Evolutionary conservation across 2,329 filamentous ascomycete genomes (phyloP), one percentile per base, ranked within the genome.

Genomic region (Pyrenochaeta sp.): DNA sequence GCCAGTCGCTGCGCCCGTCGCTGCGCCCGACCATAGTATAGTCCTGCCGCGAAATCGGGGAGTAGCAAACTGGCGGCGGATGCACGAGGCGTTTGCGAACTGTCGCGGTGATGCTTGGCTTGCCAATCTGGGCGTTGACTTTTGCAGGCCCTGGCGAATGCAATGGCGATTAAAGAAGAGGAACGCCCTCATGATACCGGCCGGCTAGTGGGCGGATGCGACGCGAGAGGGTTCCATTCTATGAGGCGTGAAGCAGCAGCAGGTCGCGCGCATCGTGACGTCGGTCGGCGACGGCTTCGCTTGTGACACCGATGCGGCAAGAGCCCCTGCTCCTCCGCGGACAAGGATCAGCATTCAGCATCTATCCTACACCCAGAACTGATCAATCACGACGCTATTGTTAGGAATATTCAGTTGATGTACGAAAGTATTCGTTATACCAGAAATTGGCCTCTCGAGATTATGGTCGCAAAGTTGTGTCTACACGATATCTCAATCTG

Each of bases 151-250:
- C 64, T 80, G 80, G 67, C 77, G 78, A 67, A 82, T 71, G 77
- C 78, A 83, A 74, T 82, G 80, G 72, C 83, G 82, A 76, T 81
- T 79, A 63, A 82, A 68, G 61, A 80, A 73, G 74, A 81, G 72
- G 71, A 76, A 78, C 74, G 79, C 76, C 78, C 81, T 84, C 83
- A 86, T 86, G 68, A 62, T 79, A 69, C 68, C 54, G 64, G 60
- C 60, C 54, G 64, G 60, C 60, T 64, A 62, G 61, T 53, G 61
- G 54, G 59, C 54, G 50, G 53, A 59, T 58, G 50, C 51, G 56
- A 61, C 56, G 69, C 70, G 66, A 54, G 57, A 47, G 52, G 49
- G 27, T 58, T 66, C 71, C 72, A 76, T 59, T 66, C 71, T 72
- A 75, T 75, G 64, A 62, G 56, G 57, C 45, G 40, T 39, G 37